These are phyloP conservation scores for Arabis alpina DNA, from an alignment of 345 rosid genomes.

Conservation along the genomic window DNA sequence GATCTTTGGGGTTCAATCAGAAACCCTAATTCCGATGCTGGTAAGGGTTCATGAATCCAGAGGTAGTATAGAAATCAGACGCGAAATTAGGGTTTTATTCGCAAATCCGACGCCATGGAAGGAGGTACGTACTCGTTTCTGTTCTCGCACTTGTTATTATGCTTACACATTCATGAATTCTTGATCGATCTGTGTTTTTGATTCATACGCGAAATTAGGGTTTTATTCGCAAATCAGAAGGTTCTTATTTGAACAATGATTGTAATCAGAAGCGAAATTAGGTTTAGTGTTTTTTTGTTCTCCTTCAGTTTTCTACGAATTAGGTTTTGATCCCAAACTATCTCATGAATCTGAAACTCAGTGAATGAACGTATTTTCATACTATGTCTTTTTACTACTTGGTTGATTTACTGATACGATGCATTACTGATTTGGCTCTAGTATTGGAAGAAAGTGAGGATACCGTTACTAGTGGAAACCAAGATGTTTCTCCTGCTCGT, in stretches of 20 bases:
- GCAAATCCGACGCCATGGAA: conserved; percentile 42
- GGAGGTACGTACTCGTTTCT: conserved; percentile 41
- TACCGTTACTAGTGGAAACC: conserved; percentile 43
- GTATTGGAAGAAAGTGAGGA: conserved; percentile 52
- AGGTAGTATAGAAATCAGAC: no score
- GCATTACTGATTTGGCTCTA: conserved; percentile 19
- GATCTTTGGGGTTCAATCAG: no score
- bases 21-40: no score
- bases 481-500: conserved; percentile 50
- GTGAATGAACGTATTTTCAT: neutral
- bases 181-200: conserved; percentile 28
- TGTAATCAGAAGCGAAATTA: neutral
- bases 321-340: neutral
- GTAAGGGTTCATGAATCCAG: no score
- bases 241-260: no score
- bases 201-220: no score
- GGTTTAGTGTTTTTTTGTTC: neutral
- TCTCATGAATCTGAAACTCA: conserved; percentile 26
- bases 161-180: conserved; percentile 7
- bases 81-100: no score
- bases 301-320: conserved; percentile 12
- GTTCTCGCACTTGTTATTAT: neutral
- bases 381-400: neutral
- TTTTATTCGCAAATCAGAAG: no score
- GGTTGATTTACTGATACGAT: conserved; percentile 19